Percentiles rank a stretch among this genome's conserved stretches.
Evolutionary conservation across 208 protist species (phyloP).

Genomic region (Wallacemonas sp.): DNA sequence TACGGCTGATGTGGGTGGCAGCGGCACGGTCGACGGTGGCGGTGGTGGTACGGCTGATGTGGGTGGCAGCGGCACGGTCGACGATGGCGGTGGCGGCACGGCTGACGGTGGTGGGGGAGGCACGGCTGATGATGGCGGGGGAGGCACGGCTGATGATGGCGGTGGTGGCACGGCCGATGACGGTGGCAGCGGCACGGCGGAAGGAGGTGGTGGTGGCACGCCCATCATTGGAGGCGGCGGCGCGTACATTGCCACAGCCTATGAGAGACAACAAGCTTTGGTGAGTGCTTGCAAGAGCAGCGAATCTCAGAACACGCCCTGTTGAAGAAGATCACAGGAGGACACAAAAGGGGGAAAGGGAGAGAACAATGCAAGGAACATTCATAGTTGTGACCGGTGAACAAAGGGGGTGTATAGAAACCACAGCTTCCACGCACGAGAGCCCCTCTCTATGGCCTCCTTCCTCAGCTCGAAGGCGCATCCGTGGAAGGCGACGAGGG

Average conservation of each 20-base stretch:
- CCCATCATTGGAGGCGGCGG: conserved; percentile 12
- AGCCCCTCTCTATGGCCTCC: too few relatives aligned
- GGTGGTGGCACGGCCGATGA: conserved; percentile 22
- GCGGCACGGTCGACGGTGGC: conserved; percentile 3
- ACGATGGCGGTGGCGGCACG: neutral
- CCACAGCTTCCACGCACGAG: neutral
- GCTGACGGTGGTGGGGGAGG: conserved; percentile 20
- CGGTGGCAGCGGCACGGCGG: conserved; percentile 20
- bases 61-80: conserved; percentile 13
- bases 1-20: conserved; percentile 12
- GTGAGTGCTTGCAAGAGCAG: too few relatives aligned
- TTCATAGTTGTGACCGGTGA: neutral
- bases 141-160: conserved; percentile 7
- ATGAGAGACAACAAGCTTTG: too few relatives aligned
- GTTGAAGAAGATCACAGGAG: too few relatives aligned
- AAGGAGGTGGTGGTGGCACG: conserved; percentile 11
- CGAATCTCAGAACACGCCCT: too few relatives aligned
- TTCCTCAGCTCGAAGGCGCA: too few relatives aligned
- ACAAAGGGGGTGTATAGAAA: neutral
- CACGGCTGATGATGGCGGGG: conserved; percentile 17
- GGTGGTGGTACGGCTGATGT: conserved; percentile 9
- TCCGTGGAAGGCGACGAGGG: too few relatives aligned
- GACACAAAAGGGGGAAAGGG: neutral
- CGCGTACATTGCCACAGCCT: conserved; percentile 1
- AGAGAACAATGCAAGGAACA: conserved; percentile 6